Evolutionary conservation across 306 rosid species (phyloP).

Genomic region (Cercis canadensis): DNA sequence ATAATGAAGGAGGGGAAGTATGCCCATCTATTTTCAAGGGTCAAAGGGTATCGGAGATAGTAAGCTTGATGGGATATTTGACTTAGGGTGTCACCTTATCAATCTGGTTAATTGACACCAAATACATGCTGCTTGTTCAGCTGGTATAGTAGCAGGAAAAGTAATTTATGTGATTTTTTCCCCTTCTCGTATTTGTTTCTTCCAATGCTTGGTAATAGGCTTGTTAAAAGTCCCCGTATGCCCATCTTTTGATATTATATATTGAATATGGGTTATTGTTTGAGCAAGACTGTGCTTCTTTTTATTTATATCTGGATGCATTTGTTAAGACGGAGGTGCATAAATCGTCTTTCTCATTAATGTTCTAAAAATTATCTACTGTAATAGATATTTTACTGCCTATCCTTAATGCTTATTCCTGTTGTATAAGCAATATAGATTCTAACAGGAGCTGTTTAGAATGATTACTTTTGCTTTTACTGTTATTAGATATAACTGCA

Average conservation of each 20-base stretch:
- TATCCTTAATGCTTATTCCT: no score
- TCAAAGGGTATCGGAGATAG: conserved; percentile 58
- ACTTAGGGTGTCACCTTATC: conserved; percentile 31
- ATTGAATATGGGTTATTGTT: no score
- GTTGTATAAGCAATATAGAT: no score
- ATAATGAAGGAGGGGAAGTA: conserved; percentile 75
- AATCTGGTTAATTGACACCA: conserved; percentile 31
- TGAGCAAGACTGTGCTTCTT: not conserved
- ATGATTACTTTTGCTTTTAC: no score
- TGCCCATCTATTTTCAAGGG: conserved; percentile 56
- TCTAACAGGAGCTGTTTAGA: no score
- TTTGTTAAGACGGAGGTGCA: not conserved
- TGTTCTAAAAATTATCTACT: no score
- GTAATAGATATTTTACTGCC: no score
- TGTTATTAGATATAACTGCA: no score
- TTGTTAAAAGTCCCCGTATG: conserved; percentile 25
- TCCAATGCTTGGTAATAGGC: conserved; percentile 20
- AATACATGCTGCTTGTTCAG: conserved; percentile 41
- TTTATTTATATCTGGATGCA: conserved; percentile 15
- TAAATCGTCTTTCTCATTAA: not conserved
- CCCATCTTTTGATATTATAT: conserved; percentile 27
- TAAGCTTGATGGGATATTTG: conserved; percentile 34
- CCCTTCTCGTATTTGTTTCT: conserved; percentile 16
- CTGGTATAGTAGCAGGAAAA: conserved; percentile 41
- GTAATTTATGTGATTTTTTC: conserved; percentile 31